A percentile compares a stretch with the other conserved stretches of the same genome.
These are phyloP conservation scores for Benincasa hispida DNA, from an alignment of 306 rosid genomes.

Conservation along the genomic window DNA sequence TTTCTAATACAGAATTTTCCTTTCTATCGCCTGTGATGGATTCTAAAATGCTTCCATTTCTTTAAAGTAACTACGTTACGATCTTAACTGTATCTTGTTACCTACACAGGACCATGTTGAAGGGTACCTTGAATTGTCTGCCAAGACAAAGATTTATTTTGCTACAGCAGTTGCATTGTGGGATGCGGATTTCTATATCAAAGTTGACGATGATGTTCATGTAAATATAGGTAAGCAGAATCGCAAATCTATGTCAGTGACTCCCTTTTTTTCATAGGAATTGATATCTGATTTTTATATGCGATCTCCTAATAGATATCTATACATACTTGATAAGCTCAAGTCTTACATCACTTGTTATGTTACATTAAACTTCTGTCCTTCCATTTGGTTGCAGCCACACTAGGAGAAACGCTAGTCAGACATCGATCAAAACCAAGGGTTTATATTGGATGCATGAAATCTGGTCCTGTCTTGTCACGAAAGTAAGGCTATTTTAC, in stretches of 20 bases:
- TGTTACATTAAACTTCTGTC: not conserved
- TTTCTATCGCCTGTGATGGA: slow-evolving; percentile 3
- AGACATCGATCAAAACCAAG: slow-evolving; percentile 71
- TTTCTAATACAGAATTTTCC: not conserved
- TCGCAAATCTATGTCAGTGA: not conserved
- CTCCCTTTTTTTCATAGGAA: not conserved
- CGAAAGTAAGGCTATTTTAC: slow-evolving; percentile 47
- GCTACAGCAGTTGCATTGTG: slow-evolving; percentile 72
- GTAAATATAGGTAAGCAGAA: slow-evolving; percentile 72
- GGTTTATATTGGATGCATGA: slow-evolving; percentile 95
- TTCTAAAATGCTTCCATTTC: not conserved
- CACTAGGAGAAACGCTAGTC: slow-evolving; percentile 84
- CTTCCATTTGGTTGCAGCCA: slow-evolving; percentile 38
- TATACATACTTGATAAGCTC: not conserved
- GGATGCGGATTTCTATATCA: slow-evolving; percentile 98
- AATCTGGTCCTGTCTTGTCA: slow-evolving; percentile 90
- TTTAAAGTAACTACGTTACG: not conserved
- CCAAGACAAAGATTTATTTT: slow-evolving; percentile 86
- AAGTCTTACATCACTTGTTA: not conserved
- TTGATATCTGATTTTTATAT: not conserved
- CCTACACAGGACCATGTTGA: slow-evolving; percentile 78
- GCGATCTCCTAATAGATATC: not conserved
- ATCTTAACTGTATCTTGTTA: not conserved
- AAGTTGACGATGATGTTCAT: slow-evolving; percentile 96
- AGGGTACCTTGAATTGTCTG: slow-evolving; percentile 96